A percentile compares a stretch with the other conserved stretches of the same genome.
Evolutionary conservation across 768 basidiomycete genomes (phyloP).

Genomic region (Coprinellus aureogranulatus): DNA sequence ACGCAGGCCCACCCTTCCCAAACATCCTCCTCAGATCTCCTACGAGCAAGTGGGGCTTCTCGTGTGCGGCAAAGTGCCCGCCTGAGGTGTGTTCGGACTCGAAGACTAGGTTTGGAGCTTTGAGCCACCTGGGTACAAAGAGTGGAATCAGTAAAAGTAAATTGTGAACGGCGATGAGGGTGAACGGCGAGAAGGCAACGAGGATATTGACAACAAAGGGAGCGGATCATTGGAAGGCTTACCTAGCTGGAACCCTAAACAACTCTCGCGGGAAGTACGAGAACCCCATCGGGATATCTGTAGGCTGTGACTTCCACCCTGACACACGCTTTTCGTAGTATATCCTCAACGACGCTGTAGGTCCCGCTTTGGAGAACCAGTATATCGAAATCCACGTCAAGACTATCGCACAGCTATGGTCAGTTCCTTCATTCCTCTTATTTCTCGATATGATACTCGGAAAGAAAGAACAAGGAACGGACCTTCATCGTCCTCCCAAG

Average conservation of each 20-base stretch:
- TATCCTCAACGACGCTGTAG: too few relatives aligned
- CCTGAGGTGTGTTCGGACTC: constrained; percentile 47
- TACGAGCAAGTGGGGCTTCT: constrained; percentile 46
- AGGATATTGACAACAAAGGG: too few relatives aligned
- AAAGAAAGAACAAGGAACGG: background rate
- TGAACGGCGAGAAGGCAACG: too few relatives aligned
- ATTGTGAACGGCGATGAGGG: background rate
- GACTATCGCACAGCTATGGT: constrained; percentile 30
- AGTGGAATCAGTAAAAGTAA: background rate
- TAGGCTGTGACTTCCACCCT: background rate
- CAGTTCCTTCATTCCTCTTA: background rate
- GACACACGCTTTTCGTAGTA: constrained; percentile 36
- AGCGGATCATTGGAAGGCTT: constrained; percentile 11
- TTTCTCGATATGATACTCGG: background rate
- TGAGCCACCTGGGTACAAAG: constrained; percentile 45
- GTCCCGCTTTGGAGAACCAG: too few relatives aligned
- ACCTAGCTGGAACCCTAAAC: constrained; percentile 27
- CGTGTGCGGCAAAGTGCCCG: constrained; percentile 60
- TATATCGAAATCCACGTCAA: constrained; percentile 42
- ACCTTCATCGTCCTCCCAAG: constrained; percentile 58
- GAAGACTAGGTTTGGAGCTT: constrained; percentile 39
- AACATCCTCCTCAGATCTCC: constrained; percentile 57
- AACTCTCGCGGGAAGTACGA: constrained; percentile 56
- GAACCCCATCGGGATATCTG: constrained; percentile 43
- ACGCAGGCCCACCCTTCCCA: constrained; percentile 48